Evolutionary conservation across 805 yeast species (phyloP), one percentile per base, ranked within the genome.

Genomic region (Pichia sporocuriosa): DNA sequence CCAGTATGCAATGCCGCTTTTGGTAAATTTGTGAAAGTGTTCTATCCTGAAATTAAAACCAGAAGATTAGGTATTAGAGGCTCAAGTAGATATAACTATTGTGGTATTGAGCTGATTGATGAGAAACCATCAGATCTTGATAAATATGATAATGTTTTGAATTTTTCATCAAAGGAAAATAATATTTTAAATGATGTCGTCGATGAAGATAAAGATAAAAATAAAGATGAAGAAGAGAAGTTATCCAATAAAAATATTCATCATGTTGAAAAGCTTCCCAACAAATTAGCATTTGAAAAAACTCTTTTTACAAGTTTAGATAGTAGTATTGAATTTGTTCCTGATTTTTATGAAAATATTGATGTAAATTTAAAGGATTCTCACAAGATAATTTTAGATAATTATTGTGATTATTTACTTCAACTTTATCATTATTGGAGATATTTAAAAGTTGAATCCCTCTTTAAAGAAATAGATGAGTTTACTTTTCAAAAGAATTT

Each of bases 11-110:
- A 86, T 23, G 90, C 94, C 1, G 76, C 84, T 3, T 75, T 86
- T 54, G 95, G 95, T 4, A 84, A 81, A 53, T 63, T 82, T 32
- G 85, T 84, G 16, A 68, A 80, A 44, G 65, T 79, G 4, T 61
- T 77, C 4, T 82, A 73, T 52, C 93, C 95, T 0, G 66, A 68
- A 41, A 66, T 85, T 46, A 77, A 79, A 24, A 83, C 93, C 0
- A 72, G 94, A 48, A 70, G 96, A 40, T 66, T 87, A 40, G 96
- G 96, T 2, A 76, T 80, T 58, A 69, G 95, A 37, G 89, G 89
- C 2, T 83, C 81, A 54, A 79, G 90, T 17, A 82, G 82, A 56
- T 88, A 88, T 60, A 94, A 86, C 58, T 87, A 85, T 55, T 83
- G 90, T 60, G 95, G 95, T 3, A 69, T 88, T 39, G 72, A 70